These are phyloP conservation scores for Aegilops tauschii DNA, from an alignment of 176 grass and related monocot genomes.

Conservation along the genomic window DNA sequence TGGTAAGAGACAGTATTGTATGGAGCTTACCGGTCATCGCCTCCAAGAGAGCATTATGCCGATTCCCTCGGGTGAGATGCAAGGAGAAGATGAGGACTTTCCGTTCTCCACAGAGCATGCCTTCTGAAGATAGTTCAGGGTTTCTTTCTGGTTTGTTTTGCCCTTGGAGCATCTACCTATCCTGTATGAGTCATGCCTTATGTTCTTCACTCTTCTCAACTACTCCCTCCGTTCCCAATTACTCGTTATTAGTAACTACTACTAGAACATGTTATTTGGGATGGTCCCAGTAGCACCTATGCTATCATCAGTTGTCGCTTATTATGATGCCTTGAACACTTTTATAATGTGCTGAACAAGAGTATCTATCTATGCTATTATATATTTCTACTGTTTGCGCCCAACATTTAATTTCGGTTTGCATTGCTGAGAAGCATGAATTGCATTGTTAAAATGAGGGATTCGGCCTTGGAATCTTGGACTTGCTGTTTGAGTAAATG, in stretches of 20 bases:
- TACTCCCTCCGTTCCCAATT: too few species aligned
- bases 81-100: not conserved
- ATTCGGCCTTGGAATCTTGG: not conserved
- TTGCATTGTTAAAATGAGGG: too few species aligned
- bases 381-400: not conserved
- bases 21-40: not conserved
- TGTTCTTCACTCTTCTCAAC: not conserved
- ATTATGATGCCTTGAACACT: not conserved
- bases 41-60: not conserved
- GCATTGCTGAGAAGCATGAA: too few species aligned
- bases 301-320: not conserved
- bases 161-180: not conserved
- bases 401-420: not conserved
- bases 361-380: not conserved
- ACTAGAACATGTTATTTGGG: not conserved
- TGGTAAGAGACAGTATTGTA: not conserved
- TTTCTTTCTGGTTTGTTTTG: not conserved
- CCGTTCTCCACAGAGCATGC: not conserved
- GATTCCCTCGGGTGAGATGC: not conserved
- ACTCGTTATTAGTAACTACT: too few species aligned
- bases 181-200: not conserved
- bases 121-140: not conserved
- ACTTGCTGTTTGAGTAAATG: not conserved
- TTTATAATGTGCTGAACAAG: not conserved
- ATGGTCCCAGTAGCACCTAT: not conserved